Evolutionary conservation across 108 stramenopile genomes (phyloP).

Genomic region (Nitzschia palea): DNA sequence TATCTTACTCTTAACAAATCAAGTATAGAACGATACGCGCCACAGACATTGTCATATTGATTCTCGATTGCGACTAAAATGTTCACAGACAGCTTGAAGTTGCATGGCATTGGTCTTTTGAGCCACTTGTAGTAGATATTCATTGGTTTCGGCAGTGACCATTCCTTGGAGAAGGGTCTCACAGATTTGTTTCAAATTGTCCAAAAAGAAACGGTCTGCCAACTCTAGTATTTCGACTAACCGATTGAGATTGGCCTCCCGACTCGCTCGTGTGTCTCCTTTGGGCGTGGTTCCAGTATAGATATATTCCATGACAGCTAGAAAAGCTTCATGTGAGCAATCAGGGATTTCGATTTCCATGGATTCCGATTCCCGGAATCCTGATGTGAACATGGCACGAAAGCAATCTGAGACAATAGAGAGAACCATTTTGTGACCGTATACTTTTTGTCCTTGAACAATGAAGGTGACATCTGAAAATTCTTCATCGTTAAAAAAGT

Average conservation of each 20-base stretch:
- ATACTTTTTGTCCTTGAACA: conserved; percentile 81
- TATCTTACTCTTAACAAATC: too few species aligned
- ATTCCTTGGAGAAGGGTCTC: conserved; percentile 66
- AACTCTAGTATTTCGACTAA: conserved; percentile 82
- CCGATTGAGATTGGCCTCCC: conserved; percentile 36
- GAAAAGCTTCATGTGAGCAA: conserved; percentile 76
- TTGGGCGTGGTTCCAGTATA: conserved; percentile 80
- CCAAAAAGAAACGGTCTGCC: conserved; percentile 92
- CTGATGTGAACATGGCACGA: conserved; percentile 90
- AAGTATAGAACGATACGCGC: too few species aligned
- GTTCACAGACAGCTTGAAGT: conserved; percentile 78
- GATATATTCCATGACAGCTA: conserved; percentile 88
- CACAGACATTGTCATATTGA: background rate
- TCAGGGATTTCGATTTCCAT: conserved; percentile 85
- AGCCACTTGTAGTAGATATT: conserved; percentile 72
- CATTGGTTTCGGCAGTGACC: conserved; percentile 72
- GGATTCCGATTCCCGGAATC: conserved; percentile 74
- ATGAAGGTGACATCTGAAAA: conserved; percentile 92
- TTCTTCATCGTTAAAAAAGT: conserved; percentile 85
- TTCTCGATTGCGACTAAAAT: conserved; percentile 77
- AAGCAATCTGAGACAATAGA: conserved; percentile 87
- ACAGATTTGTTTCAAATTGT: conserved; percentile 88
- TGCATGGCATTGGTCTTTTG: conserved; percentile 85
- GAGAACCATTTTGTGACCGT: conserved; percentile 88
- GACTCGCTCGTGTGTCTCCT: conserved; percentile 23